A percentile compares a stretch with the other conserved stretches of the same genome.
Conservation (phyloP, 2,329 filamentous ascomycete genomes). For the Sclerotinia sclerotiorum region DNA sequence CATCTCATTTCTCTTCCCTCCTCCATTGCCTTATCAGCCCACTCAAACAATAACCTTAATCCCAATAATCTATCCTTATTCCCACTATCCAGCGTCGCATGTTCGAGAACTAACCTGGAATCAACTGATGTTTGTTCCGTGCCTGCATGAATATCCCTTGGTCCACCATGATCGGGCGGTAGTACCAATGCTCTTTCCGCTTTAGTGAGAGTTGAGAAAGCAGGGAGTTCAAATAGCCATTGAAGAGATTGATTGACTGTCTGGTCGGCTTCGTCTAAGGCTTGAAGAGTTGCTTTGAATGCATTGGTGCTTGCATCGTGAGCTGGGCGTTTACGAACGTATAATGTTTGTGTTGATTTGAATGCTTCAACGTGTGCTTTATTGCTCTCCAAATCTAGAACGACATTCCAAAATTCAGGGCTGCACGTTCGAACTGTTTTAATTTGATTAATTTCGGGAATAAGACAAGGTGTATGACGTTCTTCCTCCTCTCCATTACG, state of each 20-base stretch:
- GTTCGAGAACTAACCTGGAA: constrained; percentile 56
- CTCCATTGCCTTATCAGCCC: constrained; percentile 54
- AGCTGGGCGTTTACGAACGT: constrained; percentile 58
- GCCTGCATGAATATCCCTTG: constrained; percentile 48
- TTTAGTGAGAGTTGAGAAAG: constrained; percentile 55
- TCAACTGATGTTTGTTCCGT: constrained; percentile 61
- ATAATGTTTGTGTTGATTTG: constrained; percentile 59
- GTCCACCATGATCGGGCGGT: constrained; percentile 45
- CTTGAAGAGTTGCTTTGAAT: constrained; percentile 63
- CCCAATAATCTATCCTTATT: constrained; percentile 60
- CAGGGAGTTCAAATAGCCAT: constrained; percentile 60
- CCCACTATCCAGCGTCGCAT: constrained; percentile 47
- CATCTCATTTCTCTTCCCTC: constrained; percentile 49
- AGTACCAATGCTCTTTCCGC: constrained; percentile 57
- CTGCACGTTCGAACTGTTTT: constrained; percentile 50
- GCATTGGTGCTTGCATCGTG: constrained; percentile 55
- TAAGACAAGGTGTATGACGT: constrained; percentile 42
- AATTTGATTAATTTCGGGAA: constrained; percentile 51
- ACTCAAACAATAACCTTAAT: constrained; percentile 62
- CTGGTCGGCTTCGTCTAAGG: constrained; percentile 58
- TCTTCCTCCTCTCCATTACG: constrained; percentile 32
- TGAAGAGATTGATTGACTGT: constrained; percentile 54
- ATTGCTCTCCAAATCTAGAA: constrained; percentile 62
- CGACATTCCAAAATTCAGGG: constrained; percentile 66
- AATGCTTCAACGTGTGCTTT: constrained; percentile 57